These are phyloP conservation scores for Juglanconis sp. DNA, from an alignment of 2,329 filamentous ascomycete species.

Conservation along the genomic window DNA sequence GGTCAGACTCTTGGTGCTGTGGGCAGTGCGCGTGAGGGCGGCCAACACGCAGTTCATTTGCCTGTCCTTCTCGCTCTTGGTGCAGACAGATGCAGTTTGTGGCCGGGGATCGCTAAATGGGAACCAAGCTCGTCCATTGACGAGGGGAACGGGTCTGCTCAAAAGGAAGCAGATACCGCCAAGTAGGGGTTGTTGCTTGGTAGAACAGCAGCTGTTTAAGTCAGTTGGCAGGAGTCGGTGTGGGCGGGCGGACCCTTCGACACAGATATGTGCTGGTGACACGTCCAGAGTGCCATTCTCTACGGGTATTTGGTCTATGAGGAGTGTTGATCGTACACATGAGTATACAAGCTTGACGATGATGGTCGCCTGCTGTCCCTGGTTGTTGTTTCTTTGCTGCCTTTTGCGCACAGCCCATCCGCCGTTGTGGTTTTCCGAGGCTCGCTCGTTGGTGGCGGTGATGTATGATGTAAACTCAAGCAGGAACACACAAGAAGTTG, in stretches of 20 bases:
- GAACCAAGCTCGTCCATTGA: no score
- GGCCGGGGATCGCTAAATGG: background rate
- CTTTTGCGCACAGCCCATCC: background rate
- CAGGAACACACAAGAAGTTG: background rate
- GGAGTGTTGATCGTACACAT: background rate
- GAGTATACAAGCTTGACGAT: background rate
- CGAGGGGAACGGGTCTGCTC: no score
- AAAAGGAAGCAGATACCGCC: background rate
- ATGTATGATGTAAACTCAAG: background rate
- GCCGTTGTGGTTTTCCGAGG: background rate
- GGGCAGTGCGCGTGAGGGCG: background rate
- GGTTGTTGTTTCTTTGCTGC: background rate
- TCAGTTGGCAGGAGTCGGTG: background rate
- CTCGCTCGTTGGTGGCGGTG: background rate
- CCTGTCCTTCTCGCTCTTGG: background rate
- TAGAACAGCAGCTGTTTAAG: background rate
- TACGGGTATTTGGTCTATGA: slow-evolving; percentile 2
- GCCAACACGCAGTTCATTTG: background rate
- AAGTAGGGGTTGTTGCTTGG: background rate
- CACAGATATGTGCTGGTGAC: background rate
- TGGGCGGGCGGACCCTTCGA: background rate
- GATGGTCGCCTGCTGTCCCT: background rate
- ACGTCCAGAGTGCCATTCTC: background rate
- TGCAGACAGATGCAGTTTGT: background rate
- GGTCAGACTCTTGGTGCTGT: background rate